Percentiles rank a stretch among this genome's conserved stretches.
phyloP scores from a whole-genome alignment of 192 early-diverging fungal species.

The Diversispora epigaea region DNA sequence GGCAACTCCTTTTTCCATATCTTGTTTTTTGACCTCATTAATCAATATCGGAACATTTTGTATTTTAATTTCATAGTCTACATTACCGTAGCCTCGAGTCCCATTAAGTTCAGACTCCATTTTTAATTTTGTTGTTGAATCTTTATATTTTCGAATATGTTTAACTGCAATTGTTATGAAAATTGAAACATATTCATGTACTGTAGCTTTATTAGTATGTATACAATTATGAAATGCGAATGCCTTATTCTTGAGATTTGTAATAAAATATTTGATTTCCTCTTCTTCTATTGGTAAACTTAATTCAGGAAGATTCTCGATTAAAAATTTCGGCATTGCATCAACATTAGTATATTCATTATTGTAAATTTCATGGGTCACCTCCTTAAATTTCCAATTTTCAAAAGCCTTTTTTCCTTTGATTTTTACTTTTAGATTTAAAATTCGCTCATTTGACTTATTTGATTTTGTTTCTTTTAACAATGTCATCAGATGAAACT shows the following conservation, averaged over 20 bases:
- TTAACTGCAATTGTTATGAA: conserved; percentile 5
- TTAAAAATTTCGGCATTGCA: background rate
- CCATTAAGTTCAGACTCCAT: conserved; percentile 4
- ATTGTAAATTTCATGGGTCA: background rate
- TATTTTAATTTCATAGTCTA: conserved; percentile 18
- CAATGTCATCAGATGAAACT: too few species aligned
- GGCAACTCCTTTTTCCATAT: conserved; percentile 25
- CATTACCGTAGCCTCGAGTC: conserved; percentile 3
- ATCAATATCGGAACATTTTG: conserved; percentile 5
- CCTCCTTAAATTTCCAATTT: background rate
- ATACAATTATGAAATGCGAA: background rate
- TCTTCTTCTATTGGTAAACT: background rate
- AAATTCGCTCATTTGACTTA: background rate
- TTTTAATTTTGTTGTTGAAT: background rate
- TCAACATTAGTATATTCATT: conserved; percentile 1
- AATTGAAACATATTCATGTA: conserved; percentile 7
- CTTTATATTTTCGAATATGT: background rate
- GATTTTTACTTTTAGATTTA: conserved; percentile 1
- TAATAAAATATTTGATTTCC: background rate
- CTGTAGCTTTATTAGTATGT: background rate
- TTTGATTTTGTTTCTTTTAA: conserved; percentile 7
- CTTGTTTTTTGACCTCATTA: conserved; percentile 7
- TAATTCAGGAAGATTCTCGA: background rate
- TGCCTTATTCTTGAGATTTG: background rate
- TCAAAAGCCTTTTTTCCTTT: conserved; percentile 7